phyloP scores from a whole-genome alignment of 352 stramenopile genomes.

The Globisporangium emineosum region DNA sequence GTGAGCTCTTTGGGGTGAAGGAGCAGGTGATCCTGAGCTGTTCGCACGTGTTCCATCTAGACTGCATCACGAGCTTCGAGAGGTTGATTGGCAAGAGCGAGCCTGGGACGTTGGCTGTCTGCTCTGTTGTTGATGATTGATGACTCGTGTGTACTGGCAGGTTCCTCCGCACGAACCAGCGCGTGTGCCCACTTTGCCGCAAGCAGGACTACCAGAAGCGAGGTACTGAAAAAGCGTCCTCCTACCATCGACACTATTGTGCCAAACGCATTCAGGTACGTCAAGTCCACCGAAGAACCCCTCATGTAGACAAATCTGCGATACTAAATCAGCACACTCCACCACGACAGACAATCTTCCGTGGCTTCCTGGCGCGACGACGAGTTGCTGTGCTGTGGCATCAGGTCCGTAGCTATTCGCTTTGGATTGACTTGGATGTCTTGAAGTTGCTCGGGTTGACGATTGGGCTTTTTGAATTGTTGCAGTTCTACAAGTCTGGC shows the following conservation, averaged over 20 bases:
- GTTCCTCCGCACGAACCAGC: conserved; percentile 74
- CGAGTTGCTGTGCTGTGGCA: conserved; percentile 26
- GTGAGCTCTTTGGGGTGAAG: conserved; percentile 64
- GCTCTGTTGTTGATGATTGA: neutral
- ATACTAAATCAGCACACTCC: neutral
- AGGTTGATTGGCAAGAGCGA: conserved; percentile 20
- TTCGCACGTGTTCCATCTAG: conserved; percentile 84
- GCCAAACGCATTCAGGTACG: conserved; percentile 56
- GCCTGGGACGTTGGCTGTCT: neutral
- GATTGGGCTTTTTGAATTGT: too few relatives aligned
- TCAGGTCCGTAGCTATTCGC: conserved; percentile 18
- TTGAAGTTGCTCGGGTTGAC: neutral
- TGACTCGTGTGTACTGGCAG: conserved; percentile 15
- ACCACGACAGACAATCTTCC: conserved; percentile 26
- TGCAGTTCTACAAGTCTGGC: conserved; percentile 65
- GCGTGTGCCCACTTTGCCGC: conserved; percentile 78
- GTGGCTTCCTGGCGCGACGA: conserved; percentile 31
- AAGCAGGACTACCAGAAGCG: conserved; percentile 84
- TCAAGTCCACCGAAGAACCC: neutral
- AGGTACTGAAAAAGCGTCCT: conserved; percentile 46
- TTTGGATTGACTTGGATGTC: neutral
- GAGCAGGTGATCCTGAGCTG: conserved; percentile 85
- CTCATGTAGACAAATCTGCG: too few relatives aligned
- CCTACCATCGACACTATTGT: conserved; percentile 46
- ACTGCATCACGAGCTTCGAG: conserved; percentile 83